Percentiles rank a stretch among this genome's conserved stretches.
These are phyloP conservation scores for Arthrobotrys iridis DNA, from an alignment of 2,329 filamentous ascomycete genomes.

Conservation along the genomic window DNA sequence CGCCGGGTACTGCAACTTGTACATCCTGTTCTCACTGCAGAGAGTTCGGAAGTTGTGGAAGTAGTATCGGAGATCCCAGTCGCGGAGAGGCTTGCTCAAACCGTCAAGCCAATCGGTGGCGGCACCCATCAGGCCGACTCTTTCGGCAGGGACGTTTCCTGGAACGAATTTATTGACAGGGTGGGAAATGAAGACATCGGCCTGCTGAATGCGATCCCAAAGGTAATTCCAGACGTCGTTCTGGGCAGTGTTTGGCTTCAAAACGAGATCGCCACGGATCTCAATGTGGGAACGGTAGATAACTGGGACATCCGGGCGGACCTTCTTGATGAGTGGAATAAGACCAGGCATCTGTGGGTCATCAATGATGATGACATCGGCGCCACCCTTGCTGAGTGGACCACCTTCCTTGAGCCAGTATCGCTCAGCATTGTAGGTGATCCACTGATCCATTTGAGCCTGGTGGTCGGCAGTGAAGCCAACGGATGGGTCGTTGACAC, in stretches of 20 bases:
- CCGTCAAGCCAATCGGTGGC: conserved; percentile 87
- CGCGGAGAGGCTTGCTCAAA: conserved; percentile 77
- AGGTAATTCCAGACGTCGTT: conserved; percentile 79
- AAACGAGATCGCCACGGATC: conserved; percentile 77
- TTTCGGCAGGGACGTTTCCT: conserved; percentile 71
- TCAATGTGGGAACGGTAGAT: conserved; percentile 86
- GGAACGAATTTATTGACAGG: conserved; percentile 81
- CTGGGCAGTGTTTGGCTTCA: conserved; percentile 72
- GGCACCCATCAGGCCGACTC: conserved; percentile 79
- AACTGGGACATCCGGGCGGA: conserved; percentile 77
- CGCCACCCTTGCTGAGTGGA: conserved; percentile 76
- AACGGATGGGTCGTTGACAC: conserved; percentile 73
- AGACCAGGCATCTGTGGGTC: conserved; percentile 86
- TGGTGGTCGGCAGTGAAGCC: conserved; percentile 73
- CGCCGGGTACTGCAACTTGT: conserved; percentile 68
- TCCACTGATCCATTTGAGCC: conserved; percentile 74
- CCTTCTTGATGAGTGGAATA: conserved; percentile 77
- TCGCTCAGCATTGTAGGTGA: conserved; percentile 75
- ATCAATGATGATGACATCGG: conserved; percentile 80
- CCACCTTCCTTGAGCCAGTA: conserved; percentile 78
- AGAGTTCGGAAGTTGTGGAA: conserved; percentile 75
- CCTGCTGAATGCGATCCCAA: conserved; percentile 75
- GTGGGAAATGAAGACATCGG: conserved; percentile 84
- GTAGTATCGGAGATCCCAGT: conserved; percentile 78
- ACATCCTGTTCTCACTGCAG: conserved; percentile 70